These are phyloP conservation scores for Lodderomyces pseudojiufengensis DNA, from an alignment of 1,139 yeast species.

Conservation along the genomic window DNA sequence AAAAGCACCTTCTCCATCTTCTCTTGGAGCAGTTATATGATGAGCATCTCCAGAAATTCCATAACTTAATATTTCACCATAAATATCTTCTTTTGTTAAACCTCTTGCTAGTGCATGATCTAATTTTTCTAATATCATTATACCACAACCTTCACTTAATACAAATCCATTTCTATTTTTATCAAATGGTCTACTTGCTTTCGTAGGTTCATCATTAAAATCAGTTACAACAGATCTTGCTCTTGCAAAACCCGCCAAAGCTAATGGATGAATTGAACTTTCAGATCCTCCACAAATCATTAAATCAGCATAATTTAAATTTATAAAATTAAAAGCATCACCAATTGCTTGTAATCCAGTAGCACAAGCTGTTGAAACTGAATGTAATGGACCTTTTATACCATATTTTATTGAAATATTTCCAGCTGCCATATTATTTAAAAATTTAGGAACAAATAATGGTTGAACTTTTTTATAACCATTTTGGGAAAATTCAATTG, in stretches of 20 bases:
- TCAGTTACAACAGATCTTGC: slow-evolving; percentile 76
- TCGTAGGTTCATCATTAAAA: slow-evolving; percentile 56
- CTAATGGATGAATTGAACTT: slow-evolving; percentile 79
- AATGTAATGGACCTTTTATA: slow-evolving; percentile 79
- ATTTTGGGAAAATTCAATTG: slow-evolving; percentile 42
- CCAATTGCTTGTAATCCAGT: slow-evolving; percentile 94
- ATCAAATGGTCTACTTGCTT: slow-evolving; percentile 89
- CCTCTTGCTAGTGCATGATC: slow-evolving; percentile 72
- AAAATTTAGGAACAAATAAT: slow-evolving; percentile 73
- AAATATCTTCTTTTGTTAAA: slow-evolving; percentile 49
- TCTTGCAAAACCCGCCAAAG: slow-evolving; percentile 88
- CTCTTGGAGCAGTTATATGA: slow-evolving; percentile 90
- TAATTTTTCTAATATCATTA: slow-evolving; percentile 68
- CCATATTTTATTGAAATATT: slow-evolving; percentile 77
- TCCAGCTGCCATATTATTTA: slow-evolving; percentile 95
- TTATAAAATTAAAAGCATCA: slow-evolving; percentile 81
- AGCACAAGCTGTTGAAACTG: slow-evolving; percentile 94
- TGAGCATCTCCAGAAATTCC: slow-evolving; percentile 90
- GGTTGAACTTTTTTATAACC: slow-evolving; percentile 83
- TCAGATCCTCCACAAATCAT: slow-evolving; percentile 95
- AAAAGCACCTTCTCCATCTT: slow-evolving; percentile 79
- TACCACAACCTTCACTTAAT: slow-evolving; percentile 89
- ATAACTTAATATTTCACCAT: slow-evolving; percentile 82
- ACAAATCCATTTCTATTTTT: slow-evolving; percentile 78
- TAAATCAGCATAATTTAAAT: slow-evolving; percentile 75